Base-by-base conservation (phyloP, 1,284 basidiomycete species). In the Cryptococcus floricola region DNA sequence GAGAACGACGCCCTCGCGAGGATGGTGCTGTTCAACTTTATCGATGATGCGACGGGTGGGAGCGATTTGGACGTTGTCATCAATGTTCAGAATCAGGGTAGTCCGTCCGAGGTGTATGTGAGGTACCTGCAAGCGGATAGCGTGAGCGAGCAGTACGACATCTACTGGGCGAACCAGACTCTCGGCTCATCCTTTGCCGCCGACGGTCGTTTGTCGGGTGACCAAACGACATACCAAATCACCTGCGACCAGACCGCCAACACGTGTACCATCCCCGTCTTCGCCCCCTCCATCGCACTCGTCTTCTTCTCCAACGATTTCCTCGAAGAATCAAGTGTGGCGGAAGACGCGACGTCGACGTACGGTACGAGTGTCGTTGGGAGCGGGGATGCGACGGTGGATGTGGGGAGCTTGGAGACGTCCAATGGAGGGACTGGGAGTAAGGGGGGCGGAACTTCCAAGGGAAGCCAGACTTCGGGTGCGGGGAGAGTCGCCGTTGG, bases 101-200 rank as follows among this genome's bases (percentile, higher is more conserved):
- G 54, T 8, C 49, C 64, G 4, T 41, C 44, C 45, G 49, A 53
- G 13, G 63, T 64, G 3, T 52, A 57, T 2, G 67, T 62, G 12
- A 67, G 79, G 47, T 81, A 81, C 61, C 62, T 82, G 48, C 50
- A 68, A 16, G 78, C 80, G 5, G 48, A 65, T 0, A 69, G 79
- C 0, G 84, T 88, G 2, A 77, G 82, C 4, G 81, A 84, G 59
- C 87, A 87, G 66, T 80, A 79, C 60, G 85, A 87, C 70, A 84
- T 88, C 64, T 87, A 84, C 1, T 91, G 88, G 87, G 80, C 80
- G 6, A 82, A 82, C 47, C 76, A 91, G 82, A 88, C 86, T 0
- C 83, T 88, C 57, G 87, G 87, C 16, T 77, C 73, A 6, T 77
- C 75, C 19, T 89, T 87, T 69, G 71, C 78, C 39, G 84, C 83